Base-by-base conservation (phyloP, 768 basidiomycete genomes). In the Amanita phalloides region DNA sequence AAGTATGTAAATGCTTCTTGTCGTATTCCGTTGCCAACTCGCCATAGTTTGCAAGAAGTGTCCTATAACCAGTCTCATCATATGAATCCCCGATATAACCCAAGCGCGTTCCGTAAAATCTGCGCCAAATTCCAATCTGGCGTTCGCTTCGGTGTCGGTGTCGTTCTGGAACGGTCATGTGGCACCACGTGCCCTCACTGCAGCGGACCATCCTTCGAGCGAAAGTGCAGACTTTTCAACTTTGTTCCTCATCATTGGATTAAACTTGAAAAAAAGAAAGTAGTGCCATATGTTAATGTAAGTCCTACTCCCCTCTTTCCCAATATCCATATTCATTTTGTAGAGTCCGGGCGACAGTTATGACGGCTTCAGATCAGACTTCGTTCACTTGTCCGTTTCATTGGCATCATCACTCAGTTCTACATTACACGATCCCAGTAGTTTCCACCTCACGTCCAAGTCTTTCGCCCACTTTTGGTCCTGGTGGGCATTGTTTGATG, bases 321-420 rank as follows among this genome's bases (percentile, higher is more conserved):
- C 7, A 11, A 11, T 23, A 36, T 48, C 32, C 26, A 36, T 48
- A 58, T 26, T 60, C 54, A 33, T n/a, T 37, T 17, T 42, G 1
- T 56, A 78, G 76, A 72, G 69, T 45, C 53, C 58, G 20, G 67
- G 73, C 25, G 94, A 97, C 65, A 91, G 91, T 0, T 95, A 81
- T 66, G 78, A 79, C 53, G 87, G 80, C 6, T 96, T 97, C 66
- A 84, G 94, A 33, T 95, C 92, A 4, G 86, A 97, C 66, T 94
- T 90, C 62, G 84, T 97, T 44, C 94, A 98, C 64, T 76, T 94
- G 50, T 92, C 92, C 0, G 75, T 92, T 37, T 96, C 94, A 1
- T 69, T 96, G 57, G 77, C 78, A 23, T 86, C 87, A 2, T 83
- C 83, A 6, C 70, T 80, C 20, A 67, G 67, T 53, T 62, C 56